Evolutionary conservation across 2,329 filamentous ascomycete species (phyloP), one percentile per base, ranked within the genome.

Genomic region (Podosphaera aphanis): DNA sequence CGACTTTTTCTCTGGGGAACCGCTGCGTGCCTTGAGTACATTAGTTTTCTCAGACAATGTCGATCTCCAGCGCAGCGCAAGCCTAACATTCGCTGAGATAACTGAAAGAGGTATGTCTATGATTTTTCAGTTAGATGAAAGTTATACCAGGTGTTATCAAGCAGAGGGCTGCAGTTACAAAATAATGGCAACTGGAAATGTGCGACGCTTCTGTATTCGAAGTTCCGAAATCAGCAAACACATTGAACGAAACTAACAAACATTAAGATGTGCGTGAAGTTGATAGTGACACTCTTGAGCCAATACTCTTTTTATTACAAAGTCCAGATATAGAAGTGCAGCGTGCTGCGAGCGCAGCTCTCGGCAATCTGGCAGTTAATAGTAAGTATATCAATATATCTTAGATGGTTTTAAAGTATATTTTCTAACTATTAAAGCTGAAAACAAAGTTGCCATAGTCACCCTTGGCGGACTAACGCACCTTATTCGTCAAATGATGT

Each of bases 1-100:
- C 57, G 88, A 98, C 63, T 98, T 98, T 74, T 98, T 98, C 65
- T 79, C 83, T 33, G 90, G 90, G 63, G 86, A 94, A 59, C 90
- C 90, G 40, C 75, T 98, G 48, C 81, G 82, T 63, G 88, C 90
- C 40, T 68, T 98, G 47, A 94, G 84, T 64, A 98, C 88, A 11
- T 73, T 98, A 21, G 90, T 98, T 48, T 98, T 93, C 62, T 98
- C 90, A 48, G 86, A 95, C 63, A 98, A 98, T 66, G 86, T 98
- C 61, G 90, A 98, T 62, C 71, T 98, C 45, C 90, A 98, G 66
- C 75, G 90, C 53, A 95, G 90, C 65, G 90, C 90, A 45, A 95
- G 88, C 62, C 73, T 98, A 62, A 98, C 90, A 2, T 98, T 98
- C 69, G 90, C 90, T 49, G 90, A 98, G 63, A 98, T 98, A 55